Evolutionary conservation across 176 grass and related monocot species (phyloP).

Genomic region (Pharus latifolius): DNA sequence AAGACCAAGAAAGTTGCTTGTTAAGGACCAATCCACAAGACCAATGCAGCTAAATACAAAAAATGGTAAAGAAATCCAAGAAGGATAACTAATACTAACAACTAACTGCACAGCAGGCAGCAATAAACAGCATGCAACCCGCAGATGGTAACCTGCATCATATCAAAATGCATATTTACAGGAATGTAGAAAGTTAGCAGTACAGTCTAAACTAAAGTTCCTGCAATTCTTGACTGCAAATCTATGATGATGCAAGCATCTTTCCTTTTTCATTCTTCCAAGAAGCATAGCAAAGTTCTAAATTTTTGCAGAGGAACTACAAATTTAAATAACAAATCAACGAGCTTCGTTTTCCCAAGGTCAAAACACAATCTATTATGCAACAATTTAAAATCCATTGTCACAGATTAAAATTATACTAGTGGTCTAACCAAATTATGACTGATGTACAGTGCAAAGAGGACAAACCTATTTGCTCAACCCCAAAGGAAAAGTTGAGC

Average conservation of each 20-base stretch:
- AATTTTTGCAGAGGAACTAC: neutral
- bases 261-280: neutral
- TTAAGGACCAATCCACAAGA: slow-evolving; percentile 96
- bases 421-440: neutral
- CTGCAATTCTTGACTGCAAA: slow-evolving; percentile 1
- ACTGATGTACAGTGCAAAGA: neutral
- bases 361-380: neutral
- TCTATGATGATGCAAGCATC: neutral
- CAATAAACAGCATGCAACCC: slow-evolving; percentile 76
- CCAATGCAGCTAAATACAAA: slow-evolving; percentile 97
- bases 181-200: slow-evolving; percentile 1
- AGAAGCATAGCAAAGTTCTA: neutral
- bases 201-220: slow-evolving; percentile 1
- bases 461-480: slow-evolving; percentile 72
- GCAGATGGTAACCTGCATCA: slow-evolving; percentile 77
- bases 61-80: slow-evolving; percentile 92
- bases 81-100: slow-evolving; percentile 90
- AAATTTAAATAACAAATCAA: neutral
- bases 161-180: slow-evolving; percentile 25
- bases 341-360: neutral
- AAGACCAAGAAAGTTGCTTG: slow-evolving; percentile 96
- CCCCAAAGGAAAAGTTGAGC: slow-evolving; percentile 53
- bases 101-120: slow-evolving; percentile 80
- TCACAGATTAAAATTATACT: neutral
- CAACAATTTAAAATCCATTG: neutral